Evolutionary conservation across 441 rosid genomes (phyloP), one percentile per base, ranked within the genome.

Genomic region (Melastoma candidum): DNA sequence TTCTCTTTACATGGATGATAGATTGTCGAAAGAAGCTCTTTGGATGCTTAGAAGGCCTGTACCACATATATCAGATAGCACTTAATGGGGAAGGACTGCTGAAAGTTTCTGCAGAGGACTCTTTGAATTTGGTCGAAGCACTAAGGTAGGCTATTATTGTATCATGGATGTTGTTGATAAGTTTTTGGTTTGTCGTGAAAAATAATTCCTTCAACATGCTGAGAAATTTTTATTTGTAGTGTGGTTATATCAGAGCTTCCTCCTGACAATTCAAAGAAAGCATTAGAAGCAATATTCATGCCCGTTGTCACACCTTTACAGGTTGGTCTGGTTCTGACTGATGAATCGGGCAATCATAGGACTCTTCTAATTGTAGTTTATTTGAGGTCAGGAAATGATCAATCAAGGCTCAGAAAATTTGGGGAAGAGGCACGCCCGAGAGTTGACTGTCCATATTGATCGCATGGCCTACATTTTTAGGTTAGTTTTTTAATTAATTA

Each of bases 181-280:
- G 39, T 48, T 14, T 12, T 32, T 3, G 3, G 36, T 29, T 29
- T 29, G 36, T 29, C 36, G 7, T 32, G 41, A 2, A 4, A 32
- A 32, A 32, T 6, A 4, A 32, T 3, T 6, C 41, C 41, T 32
- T 32, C 41, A 32, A 32, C 41, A 32, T 7, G n/a, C 43, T 41
- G 27, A 43, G 7, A 47, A 49, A 58, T 64, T 60, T 55, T 44
- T 71, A 69, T 67, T 68, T 77, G 72, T 87, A 94, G 99, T 70
- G 79, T 81, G 77, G 97, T 94, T 63, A 83, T 94, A 64, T 83
- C 96, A 44, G 99, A 94, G 73, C 92, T 94, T 73, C 96, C 92
- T 51, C 81, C 81, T 29, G 90, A 82, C 22, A 75, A 84, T 67
- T 97, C 99, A 52, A 94, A 82, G 77, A 72, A 63, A 63, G 95